phyloP scores from a whole-genome alignment of 2,329 filamentous ascomycete genomes.

The Trichoderma arundinaceum region DNA sequence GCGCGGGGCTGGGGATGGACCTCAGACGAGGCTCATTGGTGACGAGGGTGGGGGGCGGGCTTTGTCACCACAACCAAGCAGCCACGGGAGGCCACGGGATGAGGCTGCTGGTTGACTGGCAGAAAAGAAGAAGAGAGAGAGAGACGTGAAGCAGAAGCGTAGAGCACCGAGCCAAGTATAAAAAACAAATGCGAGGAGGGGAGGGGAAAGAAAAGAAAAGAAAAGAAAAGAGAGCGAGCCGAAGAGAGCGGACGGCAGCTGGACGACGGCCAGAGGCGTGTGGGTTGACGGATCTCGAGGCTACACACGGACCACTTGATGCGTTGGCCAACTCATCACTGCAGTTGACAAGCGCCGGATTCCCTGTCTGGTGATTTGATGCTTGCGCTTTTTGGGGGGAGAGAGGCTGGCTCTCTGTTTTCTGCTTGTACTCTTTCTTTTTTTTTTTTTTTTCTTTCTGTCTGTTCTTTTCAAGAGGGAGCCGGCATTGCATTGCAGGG shows the following conservation, averaged over 20 bases:
- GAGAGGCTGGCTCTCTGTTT: too few relatives aligned
- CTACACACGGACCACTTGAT: constrained; percentile 52
- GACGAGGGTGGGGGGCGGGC: not conserved
- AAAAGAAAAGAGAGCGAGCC: too few relatives aligned
- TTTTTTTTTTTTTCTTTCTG: too few relatives aligned
- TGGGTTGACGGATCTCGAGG: constrained; percentile 37
- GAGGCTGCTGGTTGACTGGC: not conserved
- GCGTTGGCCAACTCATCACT: constrained; percentile 52
- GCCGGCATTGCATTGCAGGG: too few relatives aligned
- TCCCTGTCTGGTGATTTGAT: constrained; percentile 36
- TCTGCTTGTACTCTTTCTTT: too few relatives aligned
- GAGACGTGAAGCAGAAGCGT: constrained; percentile 7
- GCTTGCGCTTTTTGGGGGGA: too few relatives aligned
- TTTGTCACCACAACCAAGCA: not conserved
- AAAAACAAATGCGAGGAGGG: constrained; percentile 11
- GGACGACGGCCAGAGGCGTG: not conserved
- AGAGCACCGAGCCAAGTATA: constrained; percentile 12
- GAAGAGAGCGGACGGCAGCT: too few relatives aligned
- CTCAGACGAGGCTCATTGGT: constrained; percentile 9
- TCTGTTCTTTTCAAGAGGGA: too few relatives aligned
- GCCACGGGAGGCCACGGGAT: not conserved
- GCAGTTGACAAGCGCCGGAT: constrained; percentile 48
- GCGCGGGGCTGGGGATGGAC: too few relatives aligned
- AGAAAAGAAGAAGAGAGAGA: not conserved
- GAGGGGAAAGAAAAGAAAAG: not conserved